Evolutionary conservation across 2,329 filamentous ascomycete species (phyloP), one percentile per base, ranked within the genome.

Genomic region (Bretziella fagacearum): DNA sequence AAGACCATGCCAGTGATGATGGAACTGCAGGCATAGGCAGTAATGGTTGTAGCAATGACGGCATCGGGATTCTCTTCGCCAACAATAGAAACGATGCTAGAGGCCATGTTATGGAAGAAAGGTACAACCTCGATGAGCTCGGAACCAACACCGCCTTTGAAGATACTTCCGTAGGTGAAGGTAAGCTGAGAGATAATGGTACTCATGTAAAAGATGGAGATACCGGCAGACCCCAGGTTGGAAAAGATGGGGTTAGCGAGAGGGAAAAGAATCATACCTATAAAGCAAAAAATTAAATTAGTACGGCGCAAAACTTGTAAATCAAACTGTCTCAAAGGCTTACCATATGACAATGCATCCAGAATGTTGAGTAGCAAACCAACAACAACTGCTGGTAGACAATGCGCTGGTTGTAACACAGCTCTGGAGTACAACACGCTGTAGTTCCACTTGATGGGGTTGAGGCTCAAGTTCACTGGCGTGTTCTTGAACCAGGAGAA

Each of bases 51-150:
- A 25, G 91, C 87, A 53, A 95, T 81, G 40, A 98, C 81, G 2
- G 85, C 82, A 55, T 91, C 79, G 1, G 83, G 77, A 22, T 91
- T 78, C 17, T 87, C 78, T 52, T 81, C 75, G 13, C 89, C 84
- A 53, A 98, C 79, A 36, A 73, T 69, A 11, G 69, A 67, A 54
- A 91, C 77, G 58, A 96, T 95, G 25, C 81, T 89, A 53, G 80
- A 78, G 1, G 91, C 87, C 89, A 98, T 98, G 57, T 89, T 93
- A 64, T 98, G 91, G 60, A 98, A 96, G 65, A 98, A 98, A 0
- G 89, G 91, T 1, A 98, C 89, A 1, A 96, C 89, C 64, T 98
- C 91, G 54, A 96, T 98, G 78, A 98, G 79, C 62, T 98, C 91
- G 2, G 91, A 96, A 4, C 91, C 91, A 50, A 98, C 78, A 3